Percentiles rank a stretch among this genome's conserved stretches.
Conservation (phyloP, 176 grass and related monocot genomes). For the Saccharum spontaneum region DNA sequence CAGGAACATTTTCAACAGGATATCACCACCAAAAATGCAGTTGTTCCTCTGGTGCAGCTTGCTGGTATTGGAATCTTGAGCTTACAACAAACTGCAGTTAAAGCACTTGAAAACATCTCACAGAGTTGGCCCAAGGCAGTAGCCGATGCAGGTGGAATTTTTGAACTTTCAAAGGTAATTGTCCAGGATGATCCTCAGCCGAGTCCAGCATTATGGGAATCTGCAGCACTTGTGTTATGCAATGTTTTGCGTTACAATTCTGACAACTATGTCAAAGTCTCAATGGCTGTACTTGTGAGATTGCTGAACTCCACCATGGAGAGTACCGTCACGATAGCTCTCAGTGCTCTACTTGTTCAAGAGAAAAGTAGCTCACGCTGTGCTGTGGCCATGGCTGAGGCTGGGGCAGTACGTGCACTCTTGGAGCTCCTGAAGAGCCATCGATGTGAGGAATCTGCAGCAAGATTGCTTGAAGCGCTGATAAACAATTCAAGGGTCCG, state of each 20-base stretch:
- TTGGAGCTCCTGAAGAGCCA: conserved; percentile 81
- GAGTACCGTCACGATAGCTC: conserved; percentile 86
- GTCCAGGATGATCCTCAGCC: conserved; percentile 90
- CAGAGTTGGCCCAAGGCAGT: conserved; percentile 94
- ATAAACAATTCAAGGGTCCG: conserved; percentile 93
- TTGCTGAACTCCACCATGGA: conserved; percentile 74
- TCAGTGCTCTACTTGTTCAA: conserved; percentile 91
- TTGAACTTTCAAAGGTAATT: conserved; percentile 97
- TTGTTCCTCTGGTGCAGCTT: conserved; percentile 92
- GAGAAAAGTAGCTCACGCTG: conserved; percentile 78
- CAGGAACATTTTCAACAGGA: conserved; percentile 97
- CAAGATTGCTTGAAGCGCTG: conserved; percentile 87
- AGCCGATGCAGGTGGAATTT: conserved; percentile 92
- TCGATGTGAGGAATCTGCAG: conserved; percentile 84
- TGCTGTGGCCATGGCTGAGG: conserved; percentile 84
- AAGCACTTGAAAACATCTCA: conserved; percentile 93
- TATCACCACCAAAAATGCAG: conserved; percentile 89
- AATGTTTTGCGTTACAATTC: conserved; percentile 90
- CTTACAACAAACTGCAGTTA: conserved; percentile 94
- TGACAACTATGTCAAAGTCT: conserved; percentile 89
- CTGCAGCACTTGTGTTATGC: conserved; percentile 90
- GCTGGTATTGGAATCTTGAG: conserved; percentile 89
- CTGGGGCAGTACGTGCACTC: conserved; percentile 85
- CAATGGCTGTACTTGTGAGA: conserved; percentile 88
- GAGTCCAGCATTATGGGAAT: conserved; percentile 91